A percentile compares a stretch with the other conserved stretches of the same genome.
These are phyloP conservation scores for Nepenthes mirabilis DNA, from an alignment of 148 eudicot genomes.

Conservation along the genomic window DNA sequence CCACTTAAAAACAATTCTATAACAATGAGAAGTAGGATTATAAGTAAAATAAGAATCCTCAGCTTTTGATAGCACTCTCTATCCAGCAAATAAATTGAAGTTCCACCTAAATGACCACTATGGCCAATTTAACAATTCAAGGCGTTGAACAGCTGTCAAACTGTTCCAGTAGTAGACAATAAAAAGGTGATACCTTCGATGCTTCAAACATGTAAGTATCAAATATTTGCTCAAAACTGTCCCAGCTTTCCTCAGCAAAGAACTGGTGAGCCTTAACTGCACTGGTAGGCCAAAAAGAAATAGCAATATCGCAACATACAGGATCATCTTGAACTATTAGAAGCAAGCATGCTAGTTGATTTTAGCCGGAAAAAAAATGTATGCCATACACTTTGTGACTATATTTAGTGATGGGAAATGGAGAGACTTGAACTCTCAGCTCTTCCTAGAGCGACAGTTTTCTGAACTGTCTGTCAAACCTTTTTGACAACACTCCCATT, in stretches of 20 bases:
- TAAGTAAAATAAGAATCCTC: too few species aligned
- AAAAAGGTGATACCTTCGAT: conserved; percentile 53
- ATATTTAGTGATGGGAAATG: conserved; percentile 60
- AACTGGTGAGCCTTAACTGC: conserved; percentile 93
- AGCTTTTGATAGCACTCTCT: too few species aligned
- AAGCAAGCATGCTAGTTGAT: conserved; percentile 1
- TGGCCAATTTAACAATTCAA: too few species aligned
- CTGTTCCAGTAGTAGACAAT: neutral
- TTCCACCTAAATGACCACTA: too few species aligned
- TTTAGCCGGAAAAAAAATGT: conserved; percentile 3
- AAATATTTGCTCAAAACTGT: conserved; percentile 76
- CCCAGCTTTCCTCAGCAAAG: conserved; percentile 87
- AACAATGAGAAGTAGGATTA: too few species aligned
- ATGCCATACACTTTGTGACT: conserved; percentile 1
- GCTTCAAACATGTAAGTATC: conserved; percentile 92
- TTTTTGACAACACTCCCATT: conserved; percentile 96
- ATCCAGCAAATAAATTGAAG: too few species aligned
- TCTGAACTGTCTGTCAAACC: conserved; percentile 92
- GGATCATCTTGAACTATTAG: neutral
- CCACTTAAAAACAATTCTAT: too few species aligned
- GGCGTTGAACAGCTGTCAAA: neutral
- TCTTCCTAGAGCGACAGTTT: conserved; percentile 93
- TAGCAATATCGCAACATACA: conserved; percentile 36
- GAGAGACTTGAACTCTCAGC: conserved; percentile 99
- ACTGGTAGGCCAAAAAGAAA: conserved; percentile 48